phyloP scores from a whole-genome alignment of 208 protist species.

The Porcisia deanei region DNA sequence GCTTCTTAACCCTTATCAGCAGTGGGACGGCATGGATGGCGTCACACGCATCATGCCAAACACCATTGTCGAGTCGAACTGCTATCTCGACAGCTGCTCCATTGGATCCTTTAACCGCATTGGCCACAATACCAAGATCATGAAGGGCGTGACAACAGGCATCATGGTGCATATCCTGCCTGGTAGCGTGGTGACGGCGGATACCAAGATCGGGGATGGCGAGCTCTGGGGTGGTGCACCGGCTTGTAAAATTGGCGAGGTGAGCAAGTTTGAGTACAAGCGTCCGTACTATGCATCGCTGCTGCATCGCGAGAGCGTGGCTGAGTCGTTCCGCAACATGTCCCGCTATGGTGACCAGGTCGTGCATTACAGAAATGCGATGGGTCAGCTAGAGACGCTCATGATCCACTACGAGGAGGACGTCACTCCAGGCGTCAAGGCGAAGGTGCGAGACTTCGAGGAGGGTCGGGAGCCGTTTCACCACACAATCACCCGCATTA shows the following conservation, averaged over 20 bases:
- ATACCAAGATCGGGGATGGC: slow-evolving; percentile 85
- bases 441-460: slow-evolving; percentile 81
- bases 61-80: slow-evolving; percentile 87
- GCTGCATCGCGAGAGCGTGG: slow-evolving; percentile 71
- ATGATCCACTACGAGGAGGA: slow-evolving; percentile 79
- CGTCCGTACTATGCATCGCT: slow-evolving; percentile 80
- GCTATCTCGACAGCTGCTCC: slow-evolving; percentile 87
- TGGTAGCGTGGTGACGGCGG: slow-evolving; percentile 77
- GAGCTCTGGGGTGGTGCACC: slow-evolving; percentile 90
- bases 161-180: slow-evolving; percentile 90
- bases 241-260: slow-evolving; percentile 75
- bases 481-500: slow-evolving; percentile 83
- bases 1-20: slow-evolving; percentile 87
- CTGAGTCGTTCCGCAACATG: slow-evolving; percentile 83
- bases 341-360: slow-evolving; percentile 89
- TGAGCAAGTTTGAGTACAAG: slow-evolving; percentile 91
- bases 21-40: slow-evolving; percentile 88
- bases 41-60: slow-evolving; percentile 81
- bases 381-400: slow-evolving; percentile 81
- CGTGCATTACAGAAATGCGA: slow-evolving; percentile 75
- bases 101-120: slow-evolving; percentile 90
- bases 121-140: slow-evolving; percentile 86
- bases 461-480: slow-evolving; percentile 88
- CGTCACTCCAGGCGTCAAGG: slow-evolving; percentile 63
- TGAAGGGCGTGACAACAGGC: slow-evolving; percentile 90